Evolutionary conservation across 306 rosid genomes (phyloP).

Genomic region (Cicer judaicum): DNA sequence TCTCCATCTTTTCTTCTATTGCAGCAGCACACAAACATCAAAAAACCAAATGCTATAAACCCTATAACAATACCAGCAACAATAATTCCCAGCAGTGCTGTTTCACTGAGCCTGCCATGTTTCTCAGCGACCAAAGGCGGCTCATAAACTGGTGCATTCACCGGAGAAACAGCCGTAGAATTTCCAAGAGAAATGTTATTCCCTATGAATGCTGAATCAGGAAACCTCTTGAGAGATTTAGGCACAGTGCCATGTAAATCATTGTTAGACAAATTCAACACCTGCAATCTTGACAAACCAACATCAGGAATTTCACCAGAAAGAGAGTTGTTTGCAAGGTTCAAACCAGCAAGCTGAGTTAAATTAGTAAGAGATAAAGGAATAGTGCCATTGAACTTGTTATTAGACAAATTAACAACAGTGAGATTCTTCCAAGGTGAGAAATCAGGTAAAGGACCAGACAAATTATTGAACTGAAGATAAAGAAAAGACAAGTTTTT

Average conservation of each 20-base stretch:
- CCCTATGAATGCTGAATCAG: constrained; percentile 65
- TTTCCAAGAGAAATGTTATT: constrained; percentile 57
- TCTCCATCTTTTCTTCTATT: constrained; percentile 51
- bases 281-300: constrained; percentile 52
- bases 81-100: constrained; percentile 67
- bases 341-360: constrained; percentile 65
- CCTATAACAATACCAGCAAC: constrained; percentile 66
- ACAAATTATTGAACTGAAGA: constrained; percentile 80
- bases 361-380: constrained; percentile 70
- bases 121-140: constrained; percentile 47
- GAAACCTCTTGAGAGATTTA: constrained; percentile 64
- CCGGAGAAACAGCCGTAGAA: constrained; percentile 51
- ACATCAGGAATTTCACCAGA: constrained; percentile 80
- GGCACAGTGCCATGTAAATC: constrained; percentile 71
- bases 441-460: constrained; percentile 83
- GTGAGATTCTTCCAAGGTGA: constrained; percentile 82
- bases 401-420: constrained; percentile 67
- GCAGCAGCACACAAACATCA: constrained; percentile 60
- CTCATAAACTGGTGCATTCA: constrained; percentile 45
- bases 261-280: constrained; percentile 67
- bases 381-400: constrained; percentile 72
- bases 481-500: constrained; percentile 77
- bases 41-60: constrained; percentile 59
- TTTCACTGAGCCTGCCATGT: constrained; percentile 62
- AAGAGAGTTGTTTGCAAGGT: constrained; percentile 80